Evolutionary conservation across 148 eudicot genomes (phyloP), one percentile per base, ranked within the genome.

Genomic region (Rheum nobile): DNA sequence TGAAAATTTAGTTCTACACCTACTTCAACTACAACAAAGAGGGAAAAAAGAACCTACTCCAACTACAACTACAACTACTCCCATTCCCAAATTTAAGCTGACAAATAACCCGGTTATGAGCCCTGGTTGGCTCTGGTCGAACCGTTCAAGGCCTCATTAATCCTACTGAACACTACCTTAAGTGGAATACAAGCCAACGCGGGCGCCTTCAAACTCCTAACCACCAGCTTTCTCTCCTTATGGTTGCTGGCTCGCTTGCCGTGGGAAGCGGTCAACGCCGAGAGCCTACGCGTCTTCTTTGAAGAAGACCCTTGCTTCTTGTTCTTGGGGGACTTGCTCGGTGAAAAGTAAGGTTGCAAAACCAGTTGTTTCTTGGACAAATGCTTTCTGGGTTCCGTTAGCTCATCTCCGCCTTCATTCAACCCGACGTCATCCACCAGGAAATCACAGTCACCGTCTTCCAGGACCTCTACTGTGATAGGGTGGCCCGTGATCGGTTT

Each of bases 141-240:
- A 13, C 88, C 73, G 48, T 82, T 88, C 43, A 91, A 63, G 22
- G 89, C 88, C 76, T 87, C 91, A n/a, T 86, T 86, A 74, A 90
- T 83, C 83, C 95, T 81, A 80, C 95, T 86, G 67, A 86, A 90
- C 70, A 86, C 91, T 21, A 88, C 83, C 63, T 88, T 93, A 16
- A 93, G 79, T 1, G 98, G 97, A n/a, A 93, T 86, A 79, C 98
- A 93, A 67, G 97, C 88, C 16, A 91, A 65, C 0, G 82, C 82
- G 4, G 91, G 91, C 43, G 83, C 84, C 71, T 78, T 83, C 38
- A 86, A 79, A 68, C 82, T 84, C 82, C 79, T 85, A 38, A 80
- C 80, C 63, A 80, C 43, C 4, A 81, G 73, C 67, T 83, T 84
- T 68, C 76, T 72, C 72, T 79, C 86, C 10, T 75, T 81, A 43